phyloP scores from a whole-genome alignment of 139 green algal species.

The Limnomonas spitsbergensis region DNA sequence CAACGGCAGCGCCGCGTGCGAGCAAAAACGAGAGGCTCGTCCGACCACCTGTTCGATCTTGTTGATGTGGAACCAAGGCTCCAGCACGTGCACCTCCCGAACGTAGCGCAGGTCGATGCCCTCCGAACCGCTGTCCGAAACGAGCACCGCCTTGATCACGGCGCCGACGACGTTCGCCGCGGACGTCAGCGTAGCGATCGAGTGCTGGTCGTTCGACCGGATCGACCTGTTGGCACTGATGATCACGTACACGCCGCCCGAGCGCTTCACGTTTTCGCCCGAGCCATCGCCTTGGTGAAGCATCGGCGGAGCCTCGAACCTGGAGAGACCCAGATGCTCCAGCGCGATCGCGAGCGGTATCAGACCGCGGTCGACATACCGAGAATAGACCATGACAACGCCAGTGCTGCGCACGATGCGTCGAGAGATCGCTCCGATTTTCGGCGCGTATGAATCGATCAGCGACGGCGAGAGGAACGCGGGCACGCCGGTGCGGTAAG shows the following conservation, averaged over 20 bases:
- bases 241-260: neutral
- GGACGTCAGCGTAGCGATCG: neutral
- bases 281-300: neutral
- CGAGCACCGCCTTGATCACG: constrained; percentile 11
- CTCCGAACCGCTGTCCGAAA: constrained; percentile 13
- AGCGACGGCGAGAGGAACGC: neutral
- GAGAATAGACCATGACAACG: constrained; percentile 8
- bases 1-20: constrained; percentile 9
- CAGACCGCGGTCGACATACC: neutral
- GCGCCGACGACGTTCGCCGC: neutral
- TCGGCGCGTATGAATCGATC: constrained; percentile 12
- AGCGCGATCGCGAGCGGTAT: constrained; percentile 19
- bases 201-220: neutral
- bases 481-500: neutral
- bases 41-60: constrained; percentile 24
- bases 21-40: constrained; percentile 17
- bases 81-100: constrained; percentile 27
- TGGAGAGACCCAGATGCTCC: constrained; percentile 7
- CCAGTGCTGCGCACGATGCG: neutral
- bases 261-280: neutral
- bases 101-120: constrained; percentile 18
- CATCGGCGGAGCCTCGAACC: neutral
- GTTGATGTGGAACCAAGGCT: constrained; percentile 27
- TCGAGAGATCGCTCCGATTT: constrained; percentile 1
- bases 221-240: neutral